Percentiles rank a stretch among this genome's conserved stretches.
phyloP scores from a whole-genome alignment of 176 grass and related monocot genomes.

The Zea luxurians region DNA sequence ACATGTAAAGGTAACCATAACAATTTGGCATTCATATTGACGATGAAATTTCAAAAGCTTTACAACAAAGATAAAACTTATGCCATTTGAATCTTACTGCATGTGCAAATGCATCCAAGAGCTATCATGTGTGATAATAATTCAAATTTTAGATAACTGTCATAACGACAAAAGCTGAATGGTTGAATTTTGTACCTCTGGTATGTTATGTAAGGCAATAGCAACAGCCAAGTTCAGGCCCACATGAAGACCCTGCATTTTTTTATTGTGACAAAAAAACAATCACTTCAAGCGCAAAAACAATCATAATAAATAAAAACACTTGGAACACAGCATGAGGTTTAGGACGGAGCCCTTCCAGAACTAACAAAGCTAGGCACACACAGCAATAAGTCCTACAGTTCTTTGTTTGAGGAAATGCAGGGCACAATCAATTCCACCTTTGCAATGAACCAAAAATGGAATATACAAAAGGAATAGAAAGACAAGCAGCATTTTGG shows the following conservation, averaged over 20 bases:
- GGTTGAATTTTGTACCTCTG: conserved; percentile 61
- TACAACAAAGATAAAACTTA: background rate
- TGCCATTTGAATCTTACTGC: conserved; percentile 22
- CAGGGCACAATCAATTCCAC: background rate
- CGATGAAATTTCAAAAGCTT: background rate
- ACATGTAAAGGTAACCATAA: background rate
- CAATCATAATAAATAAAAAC: conserved; percentile 13
- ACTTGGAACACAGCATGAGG: conserved; percentile 8
- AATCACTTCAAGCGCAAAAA: conserved; percentile 36
- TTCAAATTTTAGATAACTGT: conserved; percentile 9
- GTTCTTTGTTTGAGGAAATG: conserved; percentile 6
- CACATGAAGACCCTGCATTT: conserved; percentile 80
- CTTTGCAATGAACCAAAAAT: background rate
- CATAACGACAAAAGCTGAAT: conserved; percentile 12
- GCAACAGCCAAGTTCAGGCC: conserved; percentile 91
- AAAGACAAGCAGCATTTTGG: conserved; percentile 9
- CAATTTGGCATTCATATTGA: conserved; percentile 10
- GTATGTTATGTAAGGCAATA: conserved; percentile 98
- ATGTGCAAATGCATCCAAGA: background rate
- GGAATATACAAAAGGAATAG: background rate
- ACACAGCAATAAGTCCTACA: background rate
- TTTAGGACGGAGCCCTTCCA: background rate
- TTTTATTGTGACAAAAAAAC: conserved; percentile 24
- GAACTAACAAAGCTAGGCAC: conserved; percentile 11
- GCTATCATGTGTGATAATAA: background rate